Evolutionary conservation across 768 basidiomycete genomes (phyloP).

Genomic region (Coprinopsis sp.): DNA sequence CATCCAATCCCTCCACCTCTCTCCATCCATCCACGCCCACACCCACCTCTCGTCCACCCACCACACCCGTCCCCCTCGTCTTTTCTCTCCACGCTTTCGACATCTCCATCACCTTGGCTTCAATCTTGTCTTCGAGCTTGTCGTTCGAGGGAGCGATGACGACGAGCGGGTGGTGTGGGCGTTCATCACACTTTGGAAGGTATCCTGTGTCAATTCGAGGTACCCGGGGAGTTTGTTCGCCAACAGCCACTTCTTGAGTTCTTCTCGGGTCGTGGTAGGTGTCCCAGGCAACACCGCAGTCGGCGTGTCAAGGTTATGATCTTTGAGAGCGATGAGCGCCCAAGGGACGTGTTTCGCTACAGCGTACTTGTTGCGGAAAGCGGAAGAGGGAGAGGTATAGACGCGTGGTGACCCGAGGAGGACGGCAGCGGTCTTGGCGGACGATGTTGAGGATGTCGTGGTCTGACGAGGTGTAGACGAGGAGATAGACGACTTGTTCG

Average conservation of each 20-base stretch:
- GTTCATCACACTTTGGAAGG: conserved; percentile 85
- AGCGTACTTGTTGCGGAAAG: conserved; percentile 32
- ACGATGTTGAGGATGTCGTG: conserved; percentile 31
- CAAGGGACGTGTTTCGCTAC: conserved; percentile 42
- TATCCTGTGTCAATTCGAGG: conserved; percentile 69
- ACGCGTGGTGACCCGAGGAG: conserved; percentile 47
- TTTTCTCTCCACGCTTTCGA: conserved; percentile 56
- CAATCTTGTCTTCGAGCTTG: conserved; percentile 35
- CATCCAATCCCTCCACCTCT: conserved; percentile 83
- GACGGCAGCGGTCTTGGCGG: conserved; percentile 31
- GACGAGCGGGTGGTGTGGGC: conserved; percentile 72
- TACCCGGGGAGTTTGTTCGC: conserved; percentile 68
- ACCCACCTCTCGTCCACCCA: conserved; percentile 56
- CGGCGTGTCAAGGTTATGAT: conserved; percentile 44
- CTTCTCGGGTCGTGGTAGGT: conserved; percentile 20
- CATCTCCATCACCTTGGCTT: conserved; percentile 44
- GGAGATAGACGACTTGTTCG: conserved; percentile 50
- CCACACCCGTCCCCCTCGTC: conserved; percentile 36
- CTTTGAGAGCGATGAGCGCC: conserved; percentile 65
- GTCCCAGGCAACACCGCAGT: conserved; percentile 40
- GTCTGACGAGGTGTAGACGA: conserved; percentile 44
- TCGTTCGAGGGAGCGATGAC: conserved; percentile 59
- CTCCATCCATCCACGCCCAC: conserved; percentile 87
- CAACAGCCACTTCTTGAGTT: conserved; percentile 54
- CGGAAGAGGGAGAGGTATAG: conserved; percentile 34